Base-by-base conservation (phyloP, 148 eudicot genomes). In the Camellia japonica region DNA sequence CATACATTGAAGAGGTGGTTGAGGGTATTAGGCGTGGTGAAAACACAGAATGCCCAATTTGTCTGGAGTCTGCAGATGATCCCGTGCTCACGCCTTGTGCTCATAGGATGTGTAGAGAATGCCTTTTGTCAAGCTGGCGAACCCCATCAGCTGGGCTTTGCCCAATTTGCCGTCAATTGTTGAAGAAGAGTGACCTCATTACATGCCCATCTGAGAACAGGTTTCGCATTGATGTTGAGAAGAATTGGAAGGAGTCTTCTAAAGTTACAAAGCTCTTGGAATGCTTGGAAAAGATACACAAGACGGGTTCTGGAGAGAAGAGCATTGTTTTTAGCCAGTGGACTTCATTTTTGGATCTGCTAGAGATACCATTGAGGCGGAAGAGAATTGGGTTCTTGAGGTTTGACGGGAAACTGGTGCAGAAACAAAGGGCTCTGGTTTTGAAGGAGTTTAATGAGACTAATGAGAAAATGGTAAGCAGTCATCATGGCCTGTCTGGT, bases 301-400 rank as follows among this genome's bases (percentile, higher is more conserved):
- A 6, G 1, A 81, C 84, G 46, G 84, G 85, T 3, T 78, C 78
- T 68, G 92, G 89, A 9, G 91, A 85, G 52, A 91, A 91, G 83
- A 91, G 91, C 87, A 88, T 91, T 19, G 83, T 91, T 12, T 91
- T 91, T 66, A 91, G 94, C 83, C 94, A 91, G 82, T 91, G 94
- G 94, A 91, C 94, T 69, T 88, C 94, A 3, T 91, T 91, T 62
- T 56, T 91, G 74, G 92, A 91, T 77, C 86, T 91, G 43, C 77
- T 89, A 77, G 92, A 91, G 84, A 89, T 91, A 58, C 91, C 94
- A n/a, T 46, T 91, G 30, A 86, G 74, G 79, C 82, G 82, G 60
- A 91, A 73, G 59, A 73, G 70, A 38, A 78, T 91, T 46, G 85
- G 83, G 65, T 91, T 83, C 79, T 81, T 91, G 78, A 86, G 94